Base-by-base conservation (phyloP, 208 protist genomes). In the Crithidia acanthocephali region DNA sequence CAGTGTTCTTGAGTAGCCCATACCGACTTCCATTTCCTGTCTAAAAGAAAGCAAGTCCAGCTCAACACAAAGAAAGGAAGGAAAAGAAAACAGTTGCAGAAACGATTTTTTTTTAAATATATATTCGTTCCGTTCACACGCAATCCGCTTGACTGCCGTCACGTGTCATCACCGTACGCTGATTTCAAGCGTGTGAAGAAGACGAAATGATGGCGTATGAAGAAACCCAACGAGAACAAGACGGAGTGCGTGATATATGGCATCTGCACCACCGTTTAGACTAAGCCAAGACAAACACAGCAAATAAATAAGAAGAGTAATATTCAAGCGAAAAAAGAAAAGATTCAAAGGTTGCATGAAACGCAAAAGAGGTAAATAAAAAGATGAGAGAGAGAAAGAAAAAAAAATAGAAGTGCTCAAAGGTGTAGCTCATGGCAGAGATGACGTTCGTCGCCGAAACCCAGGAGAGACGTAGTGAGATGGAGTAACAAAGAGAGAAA, bases 51-150 rank as follows among this genome's bases (percentile, higher is more conserved):
- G 20, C 4, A 61, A 61, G 11, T 40, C 11, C 23, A 32, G 3
- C 18, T 30, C 6, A 13, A 45, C 25, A 44, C 7, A 61, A 61
- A 37, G 32, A 22, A 60, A 32, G 23, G 58, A 70, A 79, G 55
- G 40, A 79, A 79, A 40, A 58, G 37, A 79, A 48, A 42, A 76
- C 28, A 32, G 45, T 66, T 68, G 35, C 51, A 72, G 68, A 79
- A 59, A 13, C 37, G 37, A 42, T 42, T 13, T 42, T 42, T 15
- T 42, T 42, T 42, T 13, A 42, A 42, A 6, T 42, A 42, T 42
- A 6, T 42, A 13, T 6, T 42, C 13, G 37, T 42, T 15, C 13
- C 37, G 6, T 42, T 42, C n/a, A n/a, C n/a, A n/a, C n/a, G 37
- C 37, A 42, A 6, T 42, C 13, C 37, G 37, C 13, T 13, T n/a